phyloP scores from a whole-genome alignment of 1,284 basidiomycete genomes.

The Ganoderma meredithae region DNA sequence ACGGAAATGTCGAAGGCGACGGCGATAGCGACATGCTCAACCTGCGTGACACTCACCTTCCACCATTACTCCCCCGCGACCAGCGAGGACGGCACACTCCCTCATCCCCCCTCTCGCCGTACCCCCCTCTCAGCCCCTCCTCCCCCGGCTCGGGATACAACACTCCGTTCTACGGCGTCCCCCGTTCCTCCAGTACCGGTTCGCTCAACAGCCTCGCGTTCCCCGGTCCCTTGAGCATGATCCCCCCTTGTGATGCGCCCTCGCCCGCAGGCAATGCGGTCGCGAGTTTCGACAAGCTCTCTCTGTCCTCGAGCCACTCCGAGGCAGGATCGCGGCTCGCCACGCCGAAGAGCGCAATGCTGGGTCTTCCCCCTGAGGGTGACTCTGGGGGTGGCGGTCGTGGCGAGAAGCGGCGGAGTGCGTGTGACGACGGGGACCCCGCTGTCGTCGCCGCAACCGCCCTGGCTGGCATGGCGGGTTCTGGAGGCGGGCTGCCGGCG shows the following conservation, averaged over 20 bases:
- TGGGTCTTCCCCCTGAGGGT: slow-evolving; percentile 35
- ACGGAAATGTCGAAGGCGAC: slow-evolving; percentile 28
- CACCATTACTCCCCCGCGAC: slow-evolving; percentile 23
- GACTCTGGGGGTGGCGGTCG: slow-evolving; percentile 26
- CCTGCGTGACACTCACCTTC: slow-evolving; percentile 31
- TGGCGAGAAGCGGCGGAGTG: slow-evolving; percentile 32
- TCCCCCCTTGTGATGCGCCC: slow-evolving; percentile 31
- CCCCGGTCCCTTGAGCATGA: slow-evolving; percentile 30
- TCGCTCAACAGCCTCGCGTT: slow-evolving; percentile 31
- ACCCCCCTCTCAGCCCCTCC: slow-evolving; percentile 29
- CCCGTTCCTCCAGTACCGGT: slow-evolving; percentile 28
- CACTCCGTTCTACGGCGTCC: slow-evolving; percentile 32
- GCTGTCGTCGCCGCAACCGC: slow-evolving; percentile 36
- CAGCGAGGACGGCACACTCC: slow-evolving; percentile 34
- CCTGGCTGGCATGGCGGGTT: slow-evolving; percentile 35
- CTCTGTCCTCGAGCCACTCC: slow-evolving; percentile 32
- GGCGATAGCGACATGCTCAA: slow-evolving; percentile 28
- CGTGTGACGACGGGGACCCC: slow-evolving; percentile 30
- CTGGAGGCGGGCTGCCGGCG: slow-evolving; percentile 21
- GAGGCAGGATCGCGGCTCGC: slow-evolving; percentile 34
- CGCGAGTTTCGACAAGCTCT: slow-evolving; percentile 37
- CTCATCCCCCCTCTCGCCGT: slow-evolving; percentile 35
- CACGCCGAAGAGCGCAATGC: slow-evolving; percentile 36
- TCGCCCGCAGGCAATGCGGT: slow-evolving; percentile 30
- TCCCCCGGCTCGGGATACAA: slow-evolving; percentile 34